A percentile compares a stretch with the other conserved stretches of the same genome.
Evolutionary conservation across 441 rosid genomes (phyloP).

Genomic region (Arabidopsis lyrata): DNA sequence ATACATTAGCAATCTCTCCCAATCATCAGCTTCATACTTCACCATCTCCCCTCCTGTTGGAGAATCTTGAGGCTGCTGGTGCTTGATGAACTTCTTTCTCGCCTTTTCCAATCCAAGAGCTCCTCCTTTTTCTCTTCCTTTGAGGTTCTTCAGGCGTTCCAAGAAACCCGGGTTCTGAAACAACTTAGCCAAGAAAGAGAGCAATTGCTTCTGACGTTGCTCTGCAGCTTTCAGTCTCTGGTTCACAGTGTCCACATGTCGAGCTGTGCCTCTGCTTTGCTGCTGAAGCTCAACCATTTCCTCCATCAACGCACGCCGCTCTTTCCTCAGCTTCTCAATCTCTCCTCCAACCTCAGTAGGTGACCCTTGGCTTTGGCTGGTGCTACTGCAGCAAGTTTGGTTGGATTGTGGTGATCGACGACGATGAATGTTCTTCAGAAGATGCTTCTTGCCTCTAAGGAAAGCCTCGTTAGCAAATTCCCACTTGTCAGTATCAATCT

Average conservation of each 20-base stretch:
- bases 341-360: slow-evolving; percentile 62
- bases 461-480: slow-evolving; percentile 91
- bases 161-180: slow-evolving; percentile 72
- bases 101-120: slow-evolving; percentile 52
- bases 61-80: slow-evolving; percentile 55
- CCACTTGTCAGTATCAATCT: slow-evolving; percentile 86
- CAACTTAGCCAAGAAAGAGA: slow-evolving; percentile 78
- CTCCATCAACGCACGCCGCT: slow-evolving; percentile 66
- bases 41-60: slow-evolving; percentile 54
- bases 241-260: slow-evolving; percentile 57
- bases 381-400: slow-evolving; percentile 44
- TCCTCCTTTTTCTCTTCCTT: slow-evolving; percentile 51
- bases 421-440: slow-evolving; percentile 82
- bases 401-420: slow-evolving; percentile 71
- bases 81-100: slow-evolving; percentile 69
- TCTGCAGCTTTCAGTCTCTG: slow-evolving; percentile 79
- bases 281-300: slow-evolving; percentile 84
- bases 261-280: slow-evolving; percentile 63
- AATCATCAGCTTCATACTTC: slow-evolving; percentile 57
- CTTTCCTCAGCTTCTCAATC: slow-evolving; percentile 70
- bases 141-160: slow-evolving; percentile 58
- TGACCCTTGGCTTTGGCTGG: slow-evolving; percentile 54
- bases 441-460: slow-evolving; percentile 76
- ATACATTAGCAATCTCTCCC: slow-evolving; percentile 48
- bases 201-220: slow-evolving; percentile 78